Evolutionary conservation across 2,329 filamentous ascomycete species (phyloP).

Genomic region (Colletotrichum theobromicola): DNA sequence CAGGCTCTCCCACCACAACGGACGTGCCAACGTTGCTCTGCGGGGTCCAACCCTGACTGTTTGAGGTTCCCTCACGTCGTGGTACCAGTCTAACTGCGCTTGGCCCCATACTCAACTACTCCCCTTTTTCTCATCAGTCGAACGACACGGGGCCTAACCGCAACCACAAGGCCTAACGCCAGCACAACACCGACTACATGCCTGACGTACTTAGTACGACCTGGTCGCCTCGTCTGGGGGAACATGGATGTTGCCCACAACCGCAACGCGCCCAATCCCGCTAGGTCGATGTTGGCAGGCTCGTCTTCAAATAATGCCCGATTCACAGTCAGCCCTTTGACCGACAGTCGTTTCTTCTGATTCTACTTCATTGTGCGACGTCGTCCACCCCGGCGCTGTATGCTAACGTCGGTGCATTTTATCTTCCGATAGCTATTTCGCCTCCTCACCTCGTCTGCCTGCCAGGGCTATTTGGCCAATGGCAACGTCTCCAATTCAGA

Average conservation of each 20-base stretch:
- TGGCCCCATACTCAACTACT: background rate
- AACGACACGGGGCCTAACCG: background rate
- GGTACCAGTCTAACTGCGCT: background rate
- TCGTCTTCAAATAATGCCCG: background rate
- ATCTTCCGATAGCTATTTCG: background rate
- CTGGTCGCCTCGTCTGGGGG: background rate
- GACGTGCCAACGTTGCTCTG: slow-evolving; percentile 16
- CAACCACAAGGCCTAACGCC: background rate
- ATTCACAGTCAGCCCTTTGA: background rate
- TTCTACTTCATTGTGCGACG: background rate
- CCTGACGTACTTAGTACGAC: slow-evolving; percentile 6
- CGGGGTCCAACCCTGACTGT: slow-evolving; percentile 9
- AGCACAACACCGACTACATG: background rate
- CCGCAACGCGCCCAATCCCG: background rate
- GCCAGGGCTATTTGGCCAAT: background rate
- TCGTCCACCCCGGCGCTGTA: background rate
- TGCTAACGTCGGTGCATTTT: background rate
- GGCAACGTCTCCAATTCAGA: background rate
- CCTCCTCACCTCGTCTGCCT: background rate
- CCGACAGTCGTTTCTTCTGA: background rate
- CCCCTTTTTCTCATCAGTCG: background rate
- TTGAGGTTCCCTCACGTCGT: slow-evolving; percentile 2
- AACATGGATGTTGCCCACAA: background rate
- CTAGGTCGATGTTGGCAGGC: background rate
- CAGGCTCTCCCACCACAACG: background rate